Evolutionary conservation across 108 stramenopile genomes (phyloP), one percentile per base, ranked within the genome.

Genomic region (Cyclotella baltica): DNA sequence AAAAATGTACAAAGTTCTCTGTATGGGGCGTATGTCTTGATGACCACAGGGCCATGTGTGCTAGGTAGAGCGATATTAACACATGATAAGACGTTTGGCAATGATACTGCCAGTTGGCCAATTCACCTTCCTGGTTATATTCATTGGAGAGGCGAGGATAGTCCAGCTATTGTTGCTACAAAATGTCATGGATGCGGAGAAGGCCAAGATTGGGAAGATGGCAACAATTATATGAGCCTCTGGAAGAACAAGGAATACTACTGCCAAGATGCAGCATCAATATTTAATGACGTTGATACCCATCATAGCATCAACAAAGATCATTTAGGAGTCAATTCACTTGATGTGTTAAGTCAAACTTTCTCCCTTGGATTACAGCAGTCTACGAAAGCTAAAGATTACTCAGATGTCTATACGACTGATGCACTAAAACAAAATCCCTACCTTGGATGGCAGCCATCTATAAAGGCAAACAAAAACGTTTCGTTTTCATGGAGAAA

Each of bases 341-440:
- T 18, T 20, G 43, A 33, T 15, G 74, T 75, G 16, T 28, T 81
- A 31, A 9, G 31, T 27, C 38, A 67, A n/a, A 86, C 83, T 84
- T 83, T 86, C n/a, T 84, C 83, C 71, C 73, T 83, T 37, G 88
- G 88, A 48, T 91, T 88, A 88, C 90, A 91, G 71, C 88, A 88
- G 2, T 37, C 58, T 0, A 43, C 81, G 16, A n/a, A n/a, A n/a
- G 27, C 38, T 9, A 36, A 69, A n/a, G n/a, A n/a, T n/a, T 52
- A 52, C n/a, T 52, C 51, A n/a, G n/a, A n/a, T n/a, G 4, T 20
- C 35, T 76, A 83, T 61, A 76, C 75, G 40, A 25, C 25, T 20
- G 43, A 33, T 15, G 74, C 81, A 22, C 35, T 81, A 31, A 9
- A 31, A 29, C 38, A 67, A n/a, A 86, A 86, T 84, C 85, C 88